Evolutionary conservation across 257 asterid genomes (phyloP), one percentile per base, ranked within the genome.

Genomic region (Plantago elongata): DNA sequence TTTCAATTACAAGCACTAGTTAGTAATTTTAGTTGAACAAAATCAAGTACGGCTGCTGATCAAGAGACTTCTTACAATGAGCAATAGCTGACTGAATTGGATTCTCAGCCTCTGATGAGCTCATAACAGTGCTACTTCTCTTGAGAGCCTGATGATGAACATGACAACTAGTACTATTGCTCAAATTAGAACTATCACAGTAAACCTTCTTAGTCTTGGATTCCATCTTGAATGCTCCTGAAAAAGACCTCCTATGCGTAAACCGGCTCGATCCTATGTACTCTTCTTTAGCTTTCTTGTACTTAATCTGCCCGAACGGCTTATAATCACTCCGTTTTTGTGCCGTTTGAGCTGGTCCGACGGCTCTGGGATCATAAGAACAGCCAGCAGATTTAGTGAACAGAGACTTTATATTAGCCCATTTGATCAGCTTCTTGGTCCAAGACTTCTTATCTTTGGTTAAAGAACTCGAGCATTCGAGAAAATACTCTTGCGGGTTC

Each of bases 31-130:
- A 64, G 81, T 78, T 54, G 81, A 57, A 51, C 49, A 58, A 3
- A 72, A 10, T 61, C 17, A 60, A 60, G 13, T 45, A 60, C 27
- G 65, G 66, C 63, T 71, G 78, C 44, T 84, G 95, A 68, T 60
- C 54, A 45, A 74, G 82, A 64, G 93, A 87, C 44, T 74, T 87
- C 55, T 90, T 90, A 71, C 97, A 90, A 49, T 90, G 90, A 29
- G 93, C 95, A 74, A 90, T 90, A n/a, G 97, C 97, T 13, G 94
- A 95, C 63, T 83, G 97, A 43, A 90, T 87, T 44, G 97, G 83
- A 69, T 75, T 87, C 63, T 87, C 97, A 45, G 62, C 38, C 58
- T 90, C 97, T 15, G 40, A 1, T 34, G 83, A 64, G 64, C 68
- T 76, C 9, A 78, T 62, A 12, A 78, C 64, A 61, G 80, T 73